Conservation (phyloP, 192 early-diverging fungal species). For the Backusella macrospora region DNA sequence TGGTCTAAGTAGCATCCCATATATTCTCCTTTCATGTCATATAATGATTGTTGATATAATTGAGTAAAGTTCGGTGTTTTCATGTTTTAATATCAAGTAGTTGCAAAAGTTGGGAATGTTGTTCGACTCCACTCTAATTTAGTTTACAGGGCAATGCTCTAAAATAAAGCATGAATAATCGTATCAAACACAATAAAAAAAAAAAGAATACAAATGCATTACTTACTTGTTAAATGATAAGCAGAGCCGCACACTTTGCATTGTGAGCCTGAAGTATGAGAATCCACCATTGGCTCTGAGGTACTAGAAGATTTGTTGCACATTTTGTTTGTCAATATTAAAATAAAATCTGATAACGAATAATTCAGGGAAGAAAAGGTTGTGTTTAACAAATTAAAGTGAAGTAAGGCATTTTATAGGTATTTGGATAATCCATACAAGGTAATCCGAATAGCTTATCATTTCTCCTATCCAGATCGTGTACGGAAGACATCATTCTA, state of each 20-base stretch:
- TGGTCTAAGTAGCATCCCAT: slow-evolving; percentile 3
- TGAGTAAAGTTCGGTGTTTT: slow-evolving; percentile 2
- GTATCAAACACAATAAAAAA: neutral
- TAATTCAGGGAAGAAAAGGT: neutral
- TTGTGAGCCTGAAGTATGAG: neutral
- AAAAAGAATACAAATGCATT: neutral
- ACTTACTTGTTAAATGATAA: slow-evolving; percentile 15
- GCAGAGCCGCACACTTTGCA: slow-evolving; percentile 3
- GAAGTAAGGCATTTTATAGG: neutral
- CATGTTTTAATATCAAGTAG: neutral
- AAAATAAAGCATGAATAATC: neutral
- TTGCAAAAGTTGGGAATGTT: neutral
- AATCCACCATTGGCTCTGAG: neutral
- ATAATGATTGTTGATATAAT: neutral
- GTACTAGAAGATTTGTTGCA: neutral
- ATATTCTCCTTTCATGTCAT: neutral
- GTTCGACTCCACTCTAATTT: neutral
- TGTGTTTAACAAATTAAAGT: neutral
- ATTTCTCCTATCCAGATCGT: slow-evolving; percentile 15
- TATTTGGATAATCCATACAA: slow-evolving; percentile 11
- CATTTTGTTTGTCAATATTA: neutral
- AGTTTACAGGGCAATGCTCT: slow-evolving; percentile 21
- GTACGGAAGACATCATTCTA: slow-evolving; percentile 11
- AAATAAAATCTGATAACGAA: slow-evolving; percentile 10
- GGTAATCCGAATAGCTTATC: slow-evolving; percentile 12